A percentile compares a stretch with the other conserved stretches of the same genome.
These are phyloP conservation scores for Solanum hybrid DNA, from an alignment of 305 asterid genomes.

Conservation along the genomic window DNA sequence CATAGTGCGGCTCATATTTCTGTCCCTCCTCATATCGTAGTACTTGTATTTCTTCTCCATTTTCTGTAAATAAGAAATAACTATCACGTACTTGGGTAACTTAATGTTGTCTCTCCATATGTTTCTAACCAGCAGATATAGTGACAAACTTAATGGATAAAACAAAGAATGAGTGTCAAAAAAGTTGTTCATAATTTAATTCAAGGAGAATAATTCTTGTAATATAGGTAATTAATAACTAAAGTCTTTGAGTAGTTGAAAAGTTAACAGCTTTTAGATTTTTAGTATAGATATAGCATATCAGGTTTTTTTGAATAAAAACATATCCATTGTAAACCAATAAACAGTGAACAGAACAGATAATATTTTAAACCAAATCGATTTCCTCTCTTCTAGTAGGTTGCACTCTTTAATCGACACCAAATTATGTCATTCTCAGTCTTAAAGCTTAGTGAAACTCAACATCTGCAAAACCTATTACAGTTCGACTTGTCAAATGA, in stretches of 20 bases:
- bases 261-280: not conserved
- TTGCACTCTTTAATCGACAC: not conserved
- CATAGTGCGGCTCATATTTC: slow-evolving; percentile 87
- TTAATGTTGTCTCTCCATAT: not conserved
- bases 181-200: not conserved
- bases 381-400: not conserved
- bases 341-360: not conserved
- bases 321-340: not conserved
- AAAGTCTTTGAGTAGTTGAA: not conserved
- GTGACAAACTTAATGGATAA: not conserved
- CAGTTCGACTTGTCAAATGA: not conserved
- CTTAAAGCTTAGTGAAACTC: not conserved
- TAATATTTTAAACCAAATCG: not conserved
- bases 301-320: not conserved
- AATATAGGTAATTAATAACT: not conserved
- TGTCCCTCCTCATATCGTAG: slow-evolving; percentile 86
- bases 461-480: not conserved
- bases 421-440: not conserved
- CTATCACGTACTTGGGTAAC: not conserved
- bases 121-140: not conserved
- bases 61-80: slow-evolving; percentile 32
- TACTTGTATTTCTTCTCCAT: slow-evolving; percentile 94
- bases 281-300: not conserved
- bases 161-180: not conserved
- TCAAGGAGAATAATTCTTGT: not conserved